A percentile compares a stretch with the other conserved stretches of the same genome.
phyloP scores from a whole-genome alignment of 345 rosid species.

The Mercurialis annua region DNA sequence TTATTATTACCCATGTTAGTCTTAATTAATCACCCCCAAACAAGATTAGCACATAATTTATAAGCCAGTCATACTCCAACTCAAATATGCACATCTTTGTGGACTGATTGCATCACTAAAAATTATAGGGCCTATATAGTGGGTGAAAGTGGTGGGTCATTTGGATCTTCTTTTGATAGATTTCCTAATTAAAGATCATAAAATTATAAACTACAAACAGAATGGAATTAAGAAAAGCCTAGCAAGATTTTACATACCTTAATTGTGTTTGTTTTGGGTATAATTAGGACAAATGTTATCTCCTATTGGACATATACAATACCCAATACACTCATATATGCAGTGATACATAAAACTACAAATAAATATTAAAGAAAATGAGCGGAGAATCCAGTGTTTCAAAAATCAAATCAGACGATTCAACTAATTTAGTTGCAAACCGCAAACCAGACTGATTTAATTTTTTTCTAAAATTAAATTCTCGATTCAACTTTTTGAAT shows the following conservation, averaged over 20 bases:
- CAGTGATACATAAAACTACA: no score
- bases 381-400: conserved; percentile 8
- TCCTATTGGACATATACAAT: neutral
- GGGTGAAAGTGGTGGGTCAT: conserved; percentile 33
- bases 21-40: conserved; percentile 5
- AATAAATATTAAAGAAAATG: neutral
- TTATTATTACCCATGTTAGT: neutral
- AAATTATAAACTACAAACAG: conserved; percentile 13
- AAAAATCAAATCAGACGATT: no score
- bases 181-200: conserved; percentile 16
- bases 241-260: conserved; percentile 13
- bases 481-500: no score
- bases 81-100: conserved; percentile 9
- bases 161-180: conserved; percentile 16
- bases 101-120: conserved; percentile 19
- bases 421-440: no score
- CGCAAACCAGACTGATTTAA: no score
- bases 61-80: conserved; percentile 23
- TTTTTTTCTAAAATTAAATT: no score
- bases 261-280: conserved; percentile 16
- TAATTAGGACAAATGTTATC: conserved; percentile 2
- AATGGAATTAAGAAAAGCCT: conserved; percentile 18
- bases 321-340: neutral
- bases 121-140: conserved; percentile 1
- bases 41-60: conserved; percentile 12